Evolutionary conservation across 192 early-diverging fungal species (phyloP).

Genomic region (Linnemannia hyalina): DNA sequence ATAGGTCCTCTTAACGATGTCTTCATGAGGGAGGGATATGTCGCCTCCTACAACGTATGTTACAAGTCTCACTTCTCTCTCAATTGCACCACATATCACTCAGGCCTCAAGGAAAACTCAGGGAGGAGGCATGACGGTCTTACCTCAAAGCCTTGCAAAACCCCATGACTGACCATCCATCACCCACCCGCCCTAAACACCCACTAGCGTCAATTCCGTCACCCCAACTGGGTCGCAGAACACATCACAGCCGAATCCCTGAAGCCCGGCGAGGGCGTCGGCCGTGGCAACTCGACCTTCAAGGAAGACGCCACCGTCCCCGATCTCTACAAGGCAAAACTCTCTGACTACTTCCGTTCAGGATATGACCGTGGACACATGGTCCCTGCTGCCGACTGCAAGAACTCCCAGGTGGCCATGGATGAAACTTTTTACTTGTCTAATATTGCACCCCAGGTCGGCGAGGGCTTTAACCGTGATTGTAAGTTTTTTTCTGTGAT

Average conservation of each 20-base stretch:
- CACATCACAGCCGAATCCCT: slow-evolving; percentile 74
- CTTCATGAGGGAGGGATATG: slow-evolving; percentile 76
- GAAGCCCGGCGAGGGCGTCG: slow-evolving; percentile 68
- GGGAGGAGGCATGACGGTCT: not conserved
- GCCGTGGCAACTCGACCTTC: slow-evolving; percentile 80
- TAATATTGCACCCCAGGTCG: slow-evolving; percentile 87
- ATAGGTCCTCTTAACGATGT: slow-evolving; percentile 84
- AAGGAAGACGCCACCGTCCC: slow-evolving; percentile 85
- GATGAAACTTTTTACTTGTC: slow-evolving; percentile 89
- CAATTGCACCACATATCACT: not conserved
- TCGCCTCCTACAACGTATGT: slow-evolving; percentile 77
- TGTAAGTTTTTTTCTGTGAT: slow-evolving; percentile 57
- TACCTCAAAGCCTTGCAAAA: not conserved
- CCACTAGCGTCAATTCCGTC: slow-evolving; percentile 54
- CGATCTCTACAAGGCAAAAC: slow-evolving; percentile 75
- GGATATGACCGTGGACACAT: slow-evolving; percentile 95
- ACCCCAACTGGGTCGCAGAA: slow-evolving; percentile 70
- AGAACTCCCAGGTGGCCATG: slow-evolving; percentile 77
- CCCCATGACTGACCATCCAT: not conserved
- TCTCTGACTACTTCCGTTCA: slow-evolving; percentile 84
- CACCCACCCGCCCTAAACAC: not conserved
- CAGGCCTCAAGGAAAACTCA: not conserved
- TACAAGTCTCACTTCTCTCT: not conserved
- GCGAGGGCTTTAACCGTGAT: slow-evolving; percentile 91
- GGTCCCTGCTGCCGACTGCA: slow-evolving; percentile 91